These are phyloP conservation scores for Zalerion maritima DNA, from an alignment of 495 filamentous ascomycete species.

Conservation along the genomic window DNA sequence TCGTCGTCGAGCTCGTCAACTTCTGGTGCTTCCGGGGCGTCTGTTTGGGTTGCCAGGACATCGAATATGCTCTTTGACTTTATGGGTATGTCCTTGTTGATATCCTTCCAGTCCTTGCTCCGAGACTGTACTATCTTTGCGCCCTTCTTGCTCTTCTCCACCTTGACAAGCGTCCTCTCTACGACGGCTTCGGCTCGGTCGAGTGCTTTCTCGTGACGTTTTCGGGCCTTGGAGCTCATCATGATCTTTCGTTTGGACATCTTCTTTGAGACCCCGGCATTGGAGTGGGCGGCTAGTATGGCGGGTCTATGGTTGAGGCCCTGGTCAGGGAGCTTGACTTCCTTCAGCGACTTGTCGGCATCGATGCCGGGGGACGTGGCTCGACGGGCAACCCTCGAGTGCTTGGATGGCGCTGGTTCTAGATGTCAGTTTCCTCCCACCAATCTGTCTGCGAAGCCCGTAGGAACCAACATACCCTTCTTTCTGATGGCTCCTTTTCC, in stretches of 20 bases:
- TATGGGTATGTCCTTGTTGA: constrained; percentile 31
- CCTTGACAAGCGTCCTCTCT: constrained; percentile 56
- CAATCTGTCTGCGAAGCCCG: no score
- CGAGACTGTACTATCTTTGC: constrained; percentile 43
- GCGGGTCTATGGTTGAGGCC: constrained; percentile 37
- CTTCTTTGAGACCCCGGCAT: constrained; percentile 50
- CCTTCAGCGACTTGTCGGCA: constrained; percentile 59
- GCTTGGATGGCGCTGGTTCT: constrained; percentile 28
- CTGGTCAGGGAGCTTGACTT: constrained; percentile 39
- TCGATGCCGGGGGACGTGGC: constrained; percentile 57
- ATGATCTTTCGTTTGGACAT: constrained; percentile 45
- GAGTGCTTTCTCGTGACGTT: constrained; percentile 54
- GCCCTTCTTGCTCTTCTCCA: constrained; percentile 47
- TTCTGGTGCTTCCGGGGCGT: constrained; percentile 7
- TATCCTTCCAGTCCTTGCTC: constrained; percentile 42
- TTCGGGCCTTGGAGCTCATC: constrained; percentile 47
- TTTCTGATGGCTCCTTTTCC: constrained; percentile 21
- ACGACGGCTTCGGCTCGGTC: constrained; percentile 57
- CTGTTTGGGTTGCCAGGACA: not conserved
- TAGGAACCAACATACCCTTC: constrained; percentile 1
- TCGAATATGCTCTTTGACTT: constrained; percentile 1
- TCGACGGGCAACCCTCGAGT: constrained; percentile 61
- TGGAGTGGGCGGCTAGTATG: constrained; percentile 44
- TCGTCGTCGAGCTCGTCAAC: constrained; percentile 24
- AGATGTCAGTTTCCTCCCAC: constrained; percentile 4